Evolutionary conservation across 148 eudicot species (phyloP), one percentile per base, ranked within the genome.

Genomic region (Fagopyrum esculentum): DNA sequence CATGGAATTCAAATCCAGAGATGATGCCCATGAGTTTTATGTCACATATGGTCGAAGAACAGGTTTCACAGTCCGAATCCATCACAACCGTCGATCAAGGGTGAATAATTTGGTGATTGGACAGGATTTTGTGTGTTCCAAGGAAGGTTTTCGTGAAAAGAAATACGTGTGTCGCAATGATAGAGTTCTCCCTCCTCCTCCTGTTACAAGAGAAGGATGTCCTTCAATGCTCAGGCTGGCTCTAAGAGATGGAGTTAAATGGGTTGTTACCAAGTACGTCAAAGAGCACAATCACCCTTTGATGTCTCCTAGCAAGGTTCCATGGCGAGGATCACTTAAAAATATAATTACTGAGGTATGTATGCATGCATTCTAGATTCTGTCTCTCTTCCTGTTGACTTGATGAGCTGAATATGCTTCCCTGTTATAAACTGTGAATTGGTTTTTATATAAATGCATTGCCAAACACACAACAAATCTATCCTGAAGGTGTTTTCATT

Each of bases 221-320:
- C 76, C 63, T 51, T 82, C 82, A 40, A 83, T 83, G 85, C 66
- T 83, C 7, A 66, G 71, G 47, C 73, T 83, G 2, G 83, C 81
- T 30, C 66, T 80, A 15, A 77, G 76, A 76, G 85, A 83, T 77
- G 78, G 76, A 72, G 76, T 9, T 1, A 79, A 71, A 61, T 82
- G 85, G 85, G 78, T 80, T 47, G 77, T 80, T 70, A 79, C 80
- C 19, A 82, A 82, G 47, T 40, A 35, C 43, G 71, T 82, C 12
- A 82, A 80, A 64, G 81, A 83, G 48, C 85, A 83, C 74, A 83
- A 80, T 75, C 85, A 83, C 72, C 78, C 78, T 45, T 75, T 83
- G 59, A 71, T 83, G 82, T 75, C 80, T 52, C 80, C 85, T 16
- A 64, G 80, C 78, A 75, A 83, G 80, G 78, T 80, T 66, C 46